Conservation (phyloP, 306 rosid species). For the Castanospermum australe region DNA sequence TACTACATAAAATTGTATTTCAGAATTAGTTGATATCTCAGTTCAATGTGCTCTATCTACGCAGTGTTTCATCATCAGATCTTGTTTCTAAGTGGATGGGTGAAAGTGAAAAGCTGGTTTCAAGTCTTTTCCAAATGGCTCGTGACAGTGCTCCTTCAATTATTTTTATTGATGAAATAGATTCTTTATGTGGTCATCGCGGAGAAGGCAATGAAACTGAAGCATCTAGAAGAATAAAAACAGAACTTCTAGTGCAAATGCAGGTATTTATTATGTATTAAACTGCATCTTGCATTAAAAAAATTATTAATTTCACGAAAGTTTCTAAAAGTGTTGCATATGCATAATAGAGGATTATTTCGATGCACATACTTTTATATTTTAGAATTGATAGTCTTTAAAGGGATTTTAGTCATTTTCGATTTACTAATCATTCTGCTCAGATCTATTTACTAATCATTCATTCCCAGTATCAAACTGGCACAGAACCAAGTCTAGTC, state of each 20-base stretch:
- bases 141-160: constrained; percentile 86
- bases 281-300: neutral
- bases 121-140: constrained; percentile 83
- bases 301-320: neutral
- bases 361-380: neutral
- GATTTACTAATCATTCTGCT: neutral
- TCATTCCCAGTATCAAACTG: neutral
- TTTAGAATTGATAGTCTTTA: neutral
- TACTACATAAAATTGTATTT: neutral
- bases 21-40: neutral
- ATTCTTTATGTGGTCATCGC: constrained; percentile 78
- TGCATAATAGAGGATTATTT: neutral
- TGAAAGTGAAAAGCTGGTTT: constrained; percentile 84
- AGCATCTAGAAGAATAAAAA: constrained; percentile 85
- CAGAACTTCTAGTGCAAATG: constrained; percentile 88
- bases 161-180: constrained; percentile 77
- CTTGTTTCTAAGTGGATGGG: constrained; percentile 92
- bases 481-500: neutral
- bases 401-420: neutral
- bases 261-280: constrained; percentile 50
- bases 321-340: neutral
- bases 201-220: constrained; percentile 91
- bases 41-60: neutral
- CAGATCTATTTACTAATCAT: neutral
- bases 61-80: constrained; percentile 79